Conservation (phyloP, 169 alveolate genomes). For the Cryptosporidium ubiquitum region DNA sequence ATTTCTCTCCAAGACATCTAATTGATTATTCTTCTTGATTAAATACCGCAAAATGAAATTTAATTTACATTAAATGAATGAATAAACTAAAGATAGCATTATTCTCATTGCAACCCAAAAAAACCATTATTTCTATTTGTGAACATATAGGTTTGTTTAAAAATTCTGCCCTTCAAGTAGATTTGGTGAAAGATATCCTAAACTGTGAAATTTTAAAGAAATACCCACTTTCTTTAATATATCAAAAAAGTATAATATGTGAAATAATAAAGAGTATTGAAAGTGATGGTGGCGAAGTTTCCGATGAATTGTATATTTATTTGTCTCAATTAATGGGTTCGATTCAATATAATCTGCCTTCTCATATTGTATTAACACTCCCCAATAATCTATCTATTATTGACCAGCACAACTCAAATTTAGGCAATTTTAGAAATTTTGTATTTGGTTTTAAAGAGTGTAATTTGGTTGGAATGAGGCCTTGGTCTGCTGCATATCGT, state of each 20-base stretch:
- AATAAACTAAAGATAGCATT: neutral
- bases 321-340: conserved; percentile 1
- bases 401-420: neutral
- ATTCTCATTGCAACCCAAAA: conserved; percentile 10
- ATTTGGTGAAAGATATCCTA: conserved; percentile 13
- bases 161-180: neutral
- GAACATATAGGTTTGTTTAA: neutral
- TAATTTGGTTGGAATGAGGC: conserved; percentile 61
- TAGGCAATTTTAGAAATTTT: neutral
- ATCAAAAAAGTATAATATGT: neutral
- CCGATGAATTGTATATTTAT: conserved; percentile 8
- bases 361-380: conserved; percentile 10
- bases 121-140: conserved; percentile 8
- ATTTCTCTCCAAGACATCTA: conserved; percentile 81
- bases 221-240: conserved; percentile 29
- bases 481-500: conserved; percentile 62
- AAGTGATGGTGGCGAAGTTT: neutral
- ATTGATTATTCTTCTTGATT: conserved; percentile 23
- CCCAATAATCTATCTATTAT: neutral
- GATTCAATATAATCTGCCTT: neutral
- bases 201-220: conserved; percentile 6
- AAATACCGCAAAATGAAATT: conserved; percentile 3
- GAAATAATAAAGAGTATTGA: conserved; percentile 16
- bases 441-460: conserved; percentile 27
- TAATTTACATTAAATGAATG: neutral